Evolutionary conservation across 306 rosid species (phyloP).

Genomic region (Ammopiptanthus mongolicus): DNA sequence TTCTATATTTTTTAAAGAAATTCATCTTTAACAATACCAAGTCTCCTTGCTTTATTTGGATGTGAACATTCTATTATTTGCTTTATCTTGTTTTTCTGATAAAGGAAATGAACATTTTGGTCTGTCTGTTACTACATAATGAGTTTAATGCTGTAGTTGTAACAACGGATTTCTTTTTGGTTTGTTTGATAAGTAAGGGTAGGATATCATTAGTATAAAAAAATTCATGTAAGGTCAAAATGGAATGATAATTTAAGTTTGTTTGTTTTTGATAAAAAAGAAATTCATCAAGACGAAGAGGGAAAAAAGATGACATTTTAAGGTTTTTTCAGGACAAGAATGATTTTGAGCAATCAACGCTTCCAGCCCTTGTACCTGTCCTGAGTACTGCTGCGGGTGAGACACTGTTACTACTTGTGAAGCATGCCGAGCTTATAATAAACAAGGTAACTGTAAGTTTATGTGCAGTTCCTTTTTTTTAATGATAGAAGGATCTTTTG

Average conservation of each 20-base stretch:
- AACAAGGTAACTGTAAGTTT: conserved; percentile 61
- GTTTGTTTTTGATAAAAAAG: neutral
- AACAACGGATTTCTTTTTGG: neutral
- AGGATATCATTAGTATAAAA: neutral
- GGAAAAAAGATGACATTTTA: neutral
- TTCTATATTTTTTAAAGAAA: neutral
- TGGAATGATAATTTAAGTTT: conserved; percentile 1
- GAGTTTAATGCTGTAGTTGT: neutral
- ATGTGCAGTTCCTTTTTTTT: conserved; percentile 9
- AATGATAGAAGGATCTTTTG: neutral
- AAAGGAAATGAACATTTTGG: neutral
- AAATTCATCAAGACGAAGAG: neutral
- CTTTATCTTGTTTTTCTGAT: neutral
- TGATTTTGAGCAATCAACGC: conserved; percentile 91
- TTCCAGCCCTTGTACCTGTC: conserved; percentile 94
- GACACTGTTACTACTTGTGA: conserved; percentile 78
- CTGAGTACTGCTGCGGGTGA: conserved; percentile 84
- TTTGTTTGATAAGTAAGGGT: neutral
- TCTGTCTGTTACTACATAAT: neutral
- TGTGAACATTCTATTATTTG: neutral
- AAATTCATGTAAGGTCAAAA: neutral
- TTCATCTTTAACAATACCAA: neutral
- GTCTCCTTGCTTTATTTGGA: neutral
- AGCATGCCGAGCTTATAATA: conserved; percentile 84
- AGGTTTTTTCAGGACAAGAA: conserved; percentile 64